These are phyloP conservation scores for Corynespora cassiicola DNA, from an alignment of 2,329 filamentous ascomycete genomes.

Conservation along the genomic window DNA sequence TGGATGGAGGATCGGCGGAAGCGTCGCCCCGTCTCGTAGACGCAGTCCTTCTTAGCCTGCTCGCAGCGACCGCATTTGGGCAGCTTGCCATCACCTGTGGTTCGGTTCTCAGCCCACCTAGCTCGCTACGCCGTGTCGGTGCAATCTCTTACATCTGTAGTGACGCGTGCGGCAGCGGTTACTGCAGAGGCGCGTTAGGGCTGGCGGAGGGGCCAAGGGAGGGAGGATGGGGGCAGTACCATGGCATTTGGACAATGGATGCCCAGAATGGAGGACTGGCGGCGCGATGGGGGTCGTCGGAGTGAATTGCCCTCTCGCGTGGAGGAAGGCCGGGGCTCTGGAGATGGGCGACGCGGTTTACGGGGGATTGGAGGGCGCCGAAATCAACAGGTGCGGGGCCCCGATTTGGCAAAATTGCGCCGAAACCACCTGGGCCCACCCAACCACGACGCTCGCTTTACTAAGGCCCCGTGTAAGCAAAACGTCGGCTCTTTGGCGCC, in stretches of 20 bases:
- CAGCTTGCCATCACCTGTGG: constrained; percentile 42
- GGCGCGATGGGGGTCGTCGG: constrained; percentile 17
- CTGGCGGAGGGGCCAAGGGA: background rate
- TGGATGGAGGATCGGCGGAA: constrained; percentile 45
- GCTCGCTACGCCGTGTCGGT: background rate
- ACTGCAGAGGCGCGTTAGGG: constrained; percentile 28
- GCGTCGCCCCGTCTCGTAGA: constrained; percentile 42
- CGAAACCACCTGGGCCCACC: constrained; percentile 14
- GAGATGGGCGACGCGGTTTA: constrained; percentile 18
- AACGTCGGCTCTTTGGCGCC: too few relatives aligned
- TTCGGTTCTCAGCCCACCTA: constrained; percentile 17
- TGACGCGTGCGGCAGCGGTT: constrained; percentile 47
- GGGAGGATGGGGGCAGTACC: constrained; percentile 33
- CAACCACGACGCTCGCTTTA: constrained; percentile 25
- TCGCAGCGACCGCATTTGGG: constrained; percentile 41
- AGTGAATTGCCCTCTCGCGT: constrained; percentile 26
- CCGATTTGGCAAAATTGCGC: constrained; percentile 17
- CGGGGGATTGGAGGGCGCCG: constrained; percentile 16
- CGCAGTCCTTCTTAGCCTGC: constrained; percentile 38
- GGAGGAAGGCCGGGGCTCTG: constrained; percentile 9
- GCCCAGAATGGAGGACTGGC: constrained; percentile 11
- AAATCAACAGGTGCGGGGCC: constrained; percentile 3
- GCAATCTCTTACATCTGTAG: constrained; percentile 37
- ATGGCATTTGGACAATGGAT: constrained; percentile 36
- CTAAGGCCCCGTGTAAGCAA: too few relatives aligned